Percentiles rank a stretch among this genome's conserved stretches.
These are phyloP conservation scores for Amphichorda felina DNA, from an alignment of 2,329 filamentous ascomycete genomes.

Conservation along the genomic window DNA sequence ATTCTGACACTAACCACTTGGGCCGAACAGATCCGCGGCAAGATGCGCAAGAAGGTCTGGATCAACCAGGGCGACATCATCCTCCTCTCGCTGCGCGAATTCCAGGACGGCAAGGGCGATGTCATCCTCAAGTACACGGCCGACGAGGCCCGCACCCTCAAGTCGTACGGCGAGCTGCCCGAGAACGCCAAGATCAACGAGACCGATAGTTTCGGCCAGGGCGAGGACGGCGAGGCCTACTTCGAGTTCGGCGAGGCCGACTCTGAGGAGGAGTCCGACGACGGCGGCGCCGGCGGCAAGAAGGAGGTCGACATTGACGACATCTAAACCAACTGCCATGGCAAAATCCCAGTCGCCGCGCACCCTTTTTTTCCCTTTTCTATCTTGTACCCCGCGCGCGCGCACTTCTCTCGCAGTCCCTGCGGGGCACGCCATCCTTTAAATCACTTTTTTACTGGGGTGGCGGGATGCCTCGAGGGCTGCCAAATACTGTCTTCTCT, in stretches of 20 bases:
- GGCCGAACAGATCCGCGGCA: conserved; percentile 51
- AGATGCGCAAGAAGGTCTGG: conserved; percentile 99
- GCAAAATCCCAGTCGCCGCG: background rate
- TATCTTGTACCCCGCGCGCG: too few relatives aligned
- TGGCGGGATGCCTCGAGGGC: background rate
- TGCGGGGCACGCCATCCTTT: too few relatives aligned
- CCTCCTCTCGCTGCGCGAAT: conserved; percentile 76
- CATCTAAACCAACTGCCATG: conserved; percentile 47
- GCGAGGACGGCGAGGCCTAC: conserved; percentile 89
- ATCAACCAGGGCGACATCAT: conserved; percentile 98
- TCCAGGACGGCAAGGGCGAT: conserved; percentile 92
- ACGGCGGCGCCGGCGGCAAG: conserved; percentile 40
- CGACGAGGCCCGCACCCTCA: conserved; percentile 90
- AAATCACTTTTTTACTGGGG: too few relatives aligned
- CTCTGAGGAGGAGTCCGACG: conserved; percentile 40
- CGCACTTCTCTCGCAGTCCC: too few relatives aligned
- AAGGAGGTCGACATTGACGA: conserved; percentile 94
- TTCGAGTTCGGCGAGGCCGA: conserved; percentile 98
- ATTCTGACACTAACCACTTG: background rate
- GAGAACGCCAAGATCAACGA: conserved; percentile 99
- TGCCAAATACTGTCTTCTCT: conserved; percentile 49
- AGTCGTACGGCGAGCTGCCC: conserved; percentile 94
- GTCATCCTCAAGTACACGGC: conserved; percentile 94
- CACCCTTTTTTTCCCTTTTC: background rate
- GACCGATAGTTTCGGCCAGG: conserved; percentile 86